phyloP scores from a whole-genome alignment of 139 green algal species.

The Coelastrella sp. region DNA sequence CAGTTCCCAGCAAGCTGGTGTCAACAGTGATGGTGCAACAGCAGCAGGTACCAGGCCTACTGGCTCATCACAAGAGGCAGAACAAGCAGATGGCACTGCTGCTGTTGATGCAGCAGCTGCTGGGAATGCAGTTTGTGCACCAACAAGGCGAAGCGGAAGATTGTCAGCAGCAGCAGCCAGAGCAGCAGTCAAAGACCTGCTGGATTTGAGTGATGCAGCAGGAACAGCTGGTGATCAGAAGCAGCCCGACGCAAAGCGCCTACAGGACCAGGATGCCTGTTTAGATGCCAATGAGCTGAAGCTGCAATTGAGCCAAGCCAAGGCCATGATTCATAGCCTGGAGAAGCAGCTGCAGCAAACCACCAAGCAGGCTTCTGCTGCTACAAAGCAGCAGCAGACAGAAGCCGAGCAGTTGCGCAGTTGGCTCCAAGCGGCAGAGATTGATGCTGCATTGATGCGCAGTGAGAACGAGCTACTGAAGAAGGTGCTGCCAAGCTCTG shows the following conservation, averaged over 20 bases:
- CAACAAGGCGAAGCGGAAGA: too few species aligned
- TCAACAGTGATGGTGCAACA: too few species aligned
- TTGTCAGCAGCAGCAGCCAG: neutral
- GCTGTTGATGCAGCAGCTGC: neutral
- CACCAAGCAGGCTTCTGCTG: neutral
- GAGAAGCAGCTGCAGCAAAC: slow-evolving; percentile 31
- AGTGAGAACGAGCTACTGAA: neutral
- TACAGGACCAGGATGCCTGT: neutral
- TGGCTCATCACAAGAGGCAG: neutral
- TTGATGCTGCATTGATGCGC: neutral
- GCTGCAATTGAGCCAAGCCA: neutral
- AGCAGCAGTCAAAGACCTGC: neutral
- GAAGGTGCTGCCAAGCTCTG: neutral
- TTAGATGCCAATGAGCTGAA: neutral
- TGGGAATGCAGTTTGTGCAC: neutral
- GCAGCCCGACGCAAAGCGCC: neutral
- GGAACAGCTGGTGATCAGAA: neutral
- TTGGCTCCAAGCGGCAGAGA: slow-evolving; percentile 18
- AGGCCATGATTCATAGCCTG: neutral
- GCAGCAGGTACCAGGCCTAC: neutral
- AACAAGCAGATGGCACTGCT: neutral
- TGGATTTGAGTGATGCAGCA: neutral
- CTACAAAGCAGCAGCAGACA: slow-evolving; percentile 8
- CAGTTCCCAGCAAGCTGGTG: too few species aligned
- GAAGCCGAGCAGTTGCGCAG: neutral